A percentile compares a stretch with the other conserved stretches of the same genome.
phyloP scores from a whole-genome alignment of 75 land plant genomes.

The Pinus albicaulis region DNA sequence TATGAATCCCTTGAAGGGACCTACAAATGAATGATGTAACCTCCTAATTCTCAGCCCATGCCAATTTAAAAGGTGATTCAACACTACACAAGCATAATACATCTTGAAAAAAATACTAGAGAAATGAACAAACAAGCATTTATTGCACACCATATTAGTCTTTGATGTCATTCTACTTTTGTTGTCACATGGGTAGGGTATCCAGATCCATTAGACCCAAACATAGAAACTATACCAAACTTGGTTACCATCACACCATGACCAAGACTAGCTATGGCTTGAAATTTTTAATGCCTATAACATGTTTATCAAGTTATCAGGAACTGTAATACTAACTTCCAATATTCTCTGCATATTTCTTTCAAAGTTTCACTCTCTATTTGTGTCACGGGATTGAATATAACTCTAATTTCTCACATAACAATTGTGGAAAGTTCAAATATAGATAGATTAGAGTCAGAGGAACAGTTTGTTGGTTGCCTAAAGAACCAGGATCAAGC shows the following conservation, averaged over 20 bases:
- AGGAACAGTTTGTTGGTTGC: constrained; percentile 77
- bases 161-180: constrained; percentile 70
- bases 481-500: too few species aligned
- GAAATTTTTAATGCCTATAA: constrained; percentile 57
- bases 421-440: constrained; percentile 85
- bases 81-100: neutral
- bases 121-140: neutral
- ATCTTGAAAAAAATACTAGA: neutral
- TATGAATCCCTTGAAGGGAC: constrained; percentile 69
- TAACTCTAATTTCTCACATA: constrained; percentile 71
- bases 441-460: constrained; percentile 61
- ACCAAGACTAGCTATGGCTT: constrained; percentile 85
- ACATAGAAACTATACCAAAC: constrained; percentile 59
- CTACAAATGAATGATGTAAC: constrained; percentile 23
- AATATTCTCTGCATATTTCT: constrained; percentile 58
- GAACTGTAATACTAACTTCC: constrained; percentile 78
- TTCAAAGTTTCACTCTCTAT: constrained; percentile 50
- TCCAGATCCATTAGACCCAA: constrained; percentile 77
- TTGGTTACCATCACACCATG: constrained; percentile 80
- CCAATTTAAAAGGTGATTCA: neutral
- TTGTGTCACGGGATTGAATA: constrained; percentile 63
- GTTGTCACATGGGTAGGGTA: constrained; percentile 77
- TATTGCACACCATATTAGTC: constrained; percentile 51
- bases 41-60: neutral
- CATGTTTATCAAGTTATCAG: constrained; percentile 68